Evolutionary conservation across 148 eudicot species (phyloP), one percentile per base, ranked within the genome.

Genomic region (Gaultheria prostrata): DNA sequence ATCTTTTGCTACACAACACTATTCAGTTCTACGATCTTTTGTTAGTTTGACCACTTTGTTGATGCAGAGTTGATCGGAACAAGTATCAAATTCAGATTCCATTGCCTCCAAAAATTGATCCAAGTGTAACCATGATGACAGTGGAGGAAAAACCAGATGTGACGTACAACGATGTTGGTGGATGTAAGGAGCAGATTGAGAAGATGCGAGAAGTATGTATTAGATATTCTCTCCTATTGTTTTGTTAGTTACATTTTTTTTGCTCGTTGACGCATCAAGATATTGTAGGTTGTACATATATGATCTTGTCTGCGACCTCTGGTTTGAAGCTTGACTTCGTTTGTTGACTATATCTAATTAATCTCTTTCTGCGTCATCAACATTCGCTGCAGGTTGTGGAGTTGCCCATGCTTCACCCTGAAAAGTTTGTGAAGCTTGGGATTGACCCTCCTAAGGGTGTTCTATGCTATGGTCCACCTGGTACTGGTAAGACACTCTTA

Each of bases 381-480:
- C n/a, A 24, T 63, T 82, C 65, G 83, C 53, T 82, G 67, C 85
- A 97, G 99, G 98, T 97, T 89, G 99, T 97, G 83, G 98, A 97
- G 89, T 85, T 97, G 78, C 99, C 99, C 77, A 97, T 97, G 99
- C 97, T 97, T 83, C 99, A 97, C 84, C 99, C 99, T 65, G 98
- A 97, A 80, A 97, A 97, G 65, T 94, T 97, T 85, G 99, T 97
- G 80, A 91, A 97, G 89, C 94, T 97, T 30, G 99, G 99, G 59
- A 97, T 97, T 78, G 99, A 97, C 85, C 99, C 99, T 87, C 99
- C 99, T 24, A 97, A 97, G 87, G 99, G 99, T 83, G 99, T 97
- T 56, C 89, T 97, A 51, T 94, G 99, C 89, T 97, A 97, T 89
- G 99, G 99, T 82, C 98, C 99, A 70, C 99, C 99, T 76, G 99